Evolutionary conservation across 352 stramenopile genomes (phyloP).

Genomic region (Phytophthora ramorum): DNA sequence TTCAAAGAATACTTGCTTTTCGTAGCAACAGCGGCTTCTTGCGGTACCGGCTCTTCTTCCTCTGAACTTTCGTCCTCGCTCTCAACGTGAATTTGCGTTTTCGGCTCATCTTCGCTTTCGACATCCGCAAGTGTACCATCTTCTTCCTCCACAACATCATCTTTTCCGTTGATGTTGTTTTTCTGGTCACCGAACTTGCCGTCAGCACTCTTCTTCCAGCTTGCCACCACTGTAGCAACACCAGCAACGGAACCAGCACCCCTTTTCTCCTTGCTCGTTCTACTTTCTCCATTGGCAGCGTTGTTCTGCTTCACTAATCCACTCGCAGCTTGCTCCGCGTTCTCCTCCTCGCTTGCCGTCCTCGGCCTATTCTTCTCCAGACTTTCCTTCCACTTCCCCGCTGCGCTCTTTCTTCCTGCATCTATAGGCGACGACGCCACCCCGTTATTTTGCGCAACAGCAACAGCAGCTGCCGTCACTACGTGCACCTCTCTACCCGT

Average conservation of each 20-base stretch:
- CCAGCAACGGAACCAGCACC: not conserved
- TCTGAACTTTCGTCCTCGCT: conserved; percentile 18
- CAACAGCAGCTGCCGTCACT: not conserved
- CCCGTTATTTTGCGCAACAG: conserved; percentile 4
- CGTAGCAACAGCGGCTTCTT: not conserved
- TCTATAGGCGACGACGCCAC: not conserved
- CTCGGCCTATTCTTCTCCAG: conserved; percentile 13
- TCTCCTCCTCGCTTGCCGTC: not conserved
- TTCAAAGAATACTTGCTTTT: conserved; percentile 10
- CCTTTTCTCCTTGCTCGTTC: not conserved
- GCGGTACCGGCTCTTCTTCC: not conserved
- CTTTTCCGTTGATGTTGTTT: not conserved
- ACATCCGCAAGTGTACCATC: conserved; percentile 5
- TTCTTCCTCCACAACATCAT: conserved; percentile 4
- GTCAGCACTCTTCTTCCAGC: not conserved
- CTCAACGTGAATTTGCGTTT: conserved; percentile 17
- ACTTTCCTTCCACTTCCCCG: conserved; percentile 28
- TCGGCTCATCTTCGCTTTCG: conserved; percentile 12
- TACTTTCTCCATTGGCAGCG: not conserved
- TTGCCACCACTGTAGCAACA: not conserved
- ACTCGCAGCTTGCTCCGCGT: not conserved
- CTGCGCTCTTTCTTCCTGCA: not conserved
- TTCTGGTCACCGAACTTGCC: no score
- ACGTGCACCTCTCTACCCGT: not conserved
- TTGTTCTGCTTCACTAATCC: not conserved